Evolutionary conservation across 257 asterid species (phyloP), one percentile per base, ranked within the genome.

Genomic region (Osmanthus fragrans): DNA sequence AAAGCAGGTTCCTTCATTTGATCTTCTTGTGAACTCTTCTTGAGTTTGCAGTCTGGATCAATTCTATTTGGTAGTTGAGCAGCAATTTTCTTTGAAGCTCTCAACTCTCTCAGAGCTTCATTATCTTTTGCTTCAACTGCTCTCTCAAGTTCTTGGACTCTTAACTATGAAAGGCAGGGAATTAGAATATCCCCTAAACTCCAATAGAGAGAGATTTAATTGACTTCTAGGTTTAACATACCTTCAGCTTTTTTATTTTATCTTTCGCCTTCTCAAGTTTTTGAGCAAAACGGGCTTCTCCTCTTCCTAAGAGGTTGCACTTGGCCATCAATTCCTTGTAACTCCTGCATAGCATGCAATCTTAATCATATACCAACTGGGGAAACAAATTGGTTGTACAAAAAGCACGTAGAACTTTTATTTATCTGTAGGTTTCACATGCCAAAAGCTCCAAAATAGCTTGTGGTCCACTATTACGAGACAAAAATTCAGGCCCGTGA

Each of bases 311-410:
- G 64, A 77, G 64, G 82, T 85, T 92, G 92, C 98, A 93, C 84
- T 92, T 95, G 66, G 88, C 83, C 96, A 95, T 85, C 82, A 95
- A 84, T 85, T 95, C 99, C 90, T 95, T 95, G 92, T 95, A 95
- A 86, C 89, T 87, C 97, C 98, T 96, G 73, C 63, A 77, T 72
- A 64, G 73, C 51, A 79, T 71, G 74, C 21, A 80, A 71, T 34
- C 23, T 29, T 19, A 80, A 56, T 76, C 34, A 79, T 70, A 71
- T 72, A 65, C 51, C 63, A 75, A 76, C 63, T 37, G 29, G 25
- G 76, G 9, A 56, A 54, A 29, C 23, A 16, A 51, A 71, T 67
- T 4, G 40, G 75, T 67, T 33, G 74, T 49, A 76, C 12, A 66
- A 47, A 70, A 68, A 47, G 42, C 66, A 80, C 60, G 13, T 36